A percentile compares a stretch with the other conserved stretches of the same genome.
phyloP scores from a whole-genome alignment of 2,329 filamentous ascomycete species.

The Exserohilum rostratum region DNA sequence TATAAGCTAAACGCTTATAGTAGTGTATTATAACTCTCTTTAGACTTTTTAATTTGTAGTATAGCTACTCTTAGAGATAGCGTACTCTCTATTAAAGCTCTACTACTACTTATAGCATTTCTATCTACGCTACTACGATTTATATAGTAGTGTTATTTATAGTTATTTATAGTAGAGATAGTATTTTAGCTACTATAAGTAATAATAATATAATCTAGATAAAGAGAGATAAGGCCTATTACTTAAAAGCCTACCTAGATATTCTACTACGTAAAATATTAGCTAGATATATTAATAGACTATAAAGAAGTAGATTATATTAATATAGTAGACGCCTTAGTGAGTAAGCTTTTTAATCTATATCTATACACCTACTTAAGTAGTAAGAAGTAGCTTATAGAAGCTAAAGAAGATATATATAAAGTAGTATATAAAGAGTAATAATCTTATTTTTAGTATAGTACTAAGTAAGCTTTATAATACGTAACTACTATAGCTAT shows the following conservation, averaged over 20 bases:
- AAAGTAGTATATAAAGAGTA: constrained; percentile 2
- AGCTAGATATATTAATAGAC: neutral
- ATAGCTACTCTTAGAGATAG: too few relatives aligned
- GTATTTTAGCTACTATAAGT: too few relatives aligned
- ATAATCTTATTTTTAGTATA: constrained; percentile 48
- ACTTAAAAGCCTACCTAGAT: constrained; percentile 4
- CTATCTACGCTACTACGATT: too few relatives aligned
- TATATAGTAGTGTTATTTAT: too few relatives aligned
- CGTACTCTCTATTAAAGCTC: too few relatives aligned
- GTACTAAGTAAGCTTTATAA: constrained; percentile 43
- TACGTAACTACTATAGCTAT: constrained; percentile 25
- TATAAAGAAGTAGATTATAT: neutral
- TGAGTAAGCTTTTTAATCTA: neutral
- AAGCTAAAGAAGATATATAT: constrained; percentile 48
- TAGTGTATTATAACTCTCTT: too few relatives aligned
- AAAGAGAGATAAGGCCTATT: constrained; percentile 18
- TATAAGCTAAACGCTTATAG: too few relatives aligned
- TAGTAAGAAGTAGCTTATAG: constrained; percentile 48
- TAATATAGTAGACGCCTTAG: neutral
- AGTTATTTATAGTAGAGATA: too few relatives aligned
- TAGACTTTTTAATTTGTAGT: too few relatives aligned
- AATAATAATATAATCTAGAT: constrained; percentile 3
- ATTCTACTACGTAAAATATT: neutral
- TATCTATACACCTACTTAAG: constrained; percentile 21
- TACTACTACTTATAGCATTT: too few relatives aligned